phyloP scores from a whole-genome alignment of 2,329 filamentous ascomycete species.

The Plenodomus biglobosus region DNA sequence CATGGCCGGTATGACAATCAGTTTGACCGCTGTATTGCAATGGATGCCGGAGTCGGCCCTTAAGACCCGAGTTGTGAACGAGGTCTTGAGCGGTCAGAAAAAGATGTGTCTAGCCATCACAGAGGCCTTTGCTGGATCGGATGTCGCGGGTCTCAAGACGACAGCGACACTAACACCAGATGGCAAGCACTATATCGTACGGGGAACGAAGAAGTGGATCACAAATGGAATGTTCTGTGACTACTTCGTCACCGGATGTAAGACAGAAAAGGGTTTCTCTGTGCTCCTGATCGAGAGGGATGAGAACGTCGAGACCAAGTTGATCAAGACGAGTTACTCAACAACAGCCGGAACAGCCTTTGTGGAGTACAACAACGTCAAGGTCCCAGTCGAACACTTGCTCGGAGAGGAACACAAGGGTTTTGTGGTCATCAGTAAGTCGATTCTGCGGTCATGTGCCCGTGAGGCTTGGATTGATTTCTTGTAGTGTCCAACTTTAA shows the following conservation, averaged over 20 bases:
- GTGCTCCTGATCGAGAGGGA: conserved; percentile 74
- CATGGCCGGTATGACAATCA: conserved; percentile 84
- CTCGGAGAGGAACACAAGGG: conserved; percentile 84
- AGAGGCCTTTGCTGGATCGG: conserved; percentile 82
- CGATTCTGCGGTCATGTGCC: neutral
- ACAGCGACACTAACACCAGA: conserved; percentile 58
- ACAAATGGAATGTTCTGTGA: conserved; percentile 79
- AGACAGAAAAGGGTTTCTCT: conserved; percentile 75
- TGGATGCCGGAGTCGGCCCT: conserved; percentile 70
- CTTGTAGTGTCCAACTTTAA: conserved; percentile 74
- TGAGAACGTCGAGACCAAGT: conserved; percentile 73
- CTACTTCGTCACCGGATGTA: conserved; percentile 81
- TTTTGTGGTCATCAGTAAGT: conserved; percentile 69
- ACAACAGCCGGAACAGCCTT: conserved; percentile 75
- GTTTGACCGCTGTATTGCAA: conserved; percentile 75
- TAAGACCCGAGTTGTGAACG: conserved; percentile 67
- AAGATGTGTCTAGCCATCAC: conserved; percentile 88
- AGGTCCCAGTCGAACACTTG: conserved; percentile 76
- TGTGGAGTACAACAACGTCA: conserved; percentile 83
- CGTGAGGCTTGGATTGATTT: neutral
- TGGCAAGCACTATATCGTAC: conserved; percentile 60
- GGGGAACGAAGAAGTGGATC: conserved; percentile 81
- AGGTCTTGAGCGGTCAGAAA: conserved; percentile 78
- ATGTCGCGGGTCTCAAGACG: conserved; percentile 77
- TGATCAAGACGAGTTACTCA: conserved; percentile 81